phyloP scores from a whole-genome alignment of 2,329 filamentous ascomycete species.

The Aspergillus sp. region DNA sequence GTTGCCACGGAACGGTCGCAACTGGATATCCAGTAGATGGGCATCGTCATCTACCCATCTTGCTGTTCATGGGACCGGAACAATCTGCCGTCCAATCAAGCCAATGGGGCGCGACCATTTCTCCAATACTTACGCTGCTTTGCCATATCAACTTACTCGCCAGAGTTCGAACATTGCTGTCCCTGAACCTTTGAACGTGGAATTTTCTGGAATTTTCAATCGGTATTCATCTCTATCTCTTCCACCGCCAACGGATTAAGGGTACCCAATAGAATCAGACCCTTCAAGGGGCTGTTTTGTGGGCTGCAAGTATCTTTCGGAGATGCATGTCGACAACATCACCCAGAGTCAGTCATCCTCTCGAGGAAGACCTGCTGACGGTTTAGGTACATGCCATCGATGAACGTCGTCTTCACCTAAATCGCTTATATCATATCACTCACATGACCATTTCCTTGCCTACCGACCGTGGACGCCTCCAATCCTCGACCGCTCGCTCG shows the following conservation, averaged over 20 bases:
- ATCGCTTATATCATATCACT: no score
- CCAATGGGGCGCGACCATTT: conserved; percentile 4
- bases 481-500: no score
- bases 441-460: no score
- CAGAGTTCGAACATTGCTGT: not conserved
- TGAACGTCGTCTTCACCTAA: no score
- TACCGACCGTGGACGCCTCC: no score
- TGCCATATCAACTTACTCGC: not conserved
- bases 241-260: no score
- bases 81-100: conserved; percentile 16
- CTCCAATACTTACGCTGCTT: conserved; percentile 1
- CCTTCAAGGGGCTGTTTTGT: not conserved
- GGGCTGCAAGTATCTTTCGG: not conserved
- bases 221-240: not conserved
- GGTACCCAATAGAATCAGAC: not conserved
- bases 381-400: not conserved
- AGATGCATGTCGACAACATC: not conserved
- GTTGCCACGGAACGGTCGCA: not conserved
- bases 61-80: conserved; percentile 3
- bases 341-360: not conserved
- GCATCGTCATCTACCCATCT: not conserved
- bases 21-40: not conserved
- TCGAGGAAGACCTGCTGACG: not conserved
- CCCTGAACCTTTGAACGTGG: not conserved
- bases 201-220: not conserved